These are phyloP conservation scores for Tricholomella constricta DNA, from an alignment of 768 basidiomycete species.

Conservation along the genomic window DNA sequence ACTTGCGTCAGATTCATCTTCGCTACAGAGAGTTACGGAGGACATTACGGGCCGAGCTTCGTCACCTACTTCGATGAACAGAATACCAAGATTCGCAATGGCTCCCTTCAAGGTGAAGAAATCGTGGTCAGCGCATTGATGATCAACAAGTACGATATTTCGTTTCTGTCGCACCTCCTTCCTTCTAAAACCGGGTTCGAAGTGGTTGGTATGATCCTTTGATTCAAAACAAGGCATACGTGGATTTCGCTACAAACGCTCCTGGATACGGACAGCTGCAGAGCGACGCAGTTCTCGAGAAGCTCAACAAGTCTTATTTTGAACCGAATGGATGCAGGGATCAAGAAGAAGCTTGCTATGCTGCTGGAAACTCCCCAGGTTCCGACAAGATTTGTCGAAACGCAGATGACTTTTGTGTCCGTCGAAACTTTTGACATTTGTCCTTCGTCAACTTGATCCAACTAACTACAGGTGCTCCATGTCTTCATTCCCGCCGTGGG, in stretches of 20 bases:
- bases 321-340: constrained; percentile 50
- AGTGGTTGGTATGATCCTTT: constrained; percentile 72
- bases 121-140: constrained; percentile 60
- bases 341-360: constrained; percentile 58
- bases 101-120: constrained; percentile 47
- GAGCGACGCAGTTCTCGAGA: constrained; percentile 41
- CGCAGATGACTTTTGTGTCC: constrained; percentile 60
- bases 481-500: constrained; percentile 55
- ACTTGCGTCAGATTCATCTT: constrained; percentile 58
- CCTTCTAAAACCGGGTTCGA: not conserved
- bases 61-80: constrained; percentile 67
- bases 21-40: constrained; percentile 68
- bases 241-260: constrained; percentile 60
- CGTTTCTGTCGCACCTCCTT: not conserved
- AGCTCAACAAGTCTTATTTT: constrained; percentile 53
- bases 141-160: constrained; percentile 55
- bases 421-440: constrained; percentile 11
- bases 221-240: constrained; percentile 61
- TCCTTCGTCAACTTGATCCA: not conserved
- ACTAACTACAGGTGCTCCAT: constrained; percentile 38
- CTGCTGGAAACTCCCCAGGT: constrained; percentile 45
- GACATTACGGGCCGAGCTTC: constrained; percentile 67
- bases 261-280: constrained; percentile 70
- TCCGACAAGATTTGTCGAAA: constrained; percentile 52
- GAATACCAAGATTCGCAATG: constrained; percentile 50